A percentile compares a stretch with the other conserved stretches of the same genome.
phyloP scores from a whole-genome alignment of 2,329 filamentous ascomycete species.

The Ophiostoma pallidulum region DNA sequence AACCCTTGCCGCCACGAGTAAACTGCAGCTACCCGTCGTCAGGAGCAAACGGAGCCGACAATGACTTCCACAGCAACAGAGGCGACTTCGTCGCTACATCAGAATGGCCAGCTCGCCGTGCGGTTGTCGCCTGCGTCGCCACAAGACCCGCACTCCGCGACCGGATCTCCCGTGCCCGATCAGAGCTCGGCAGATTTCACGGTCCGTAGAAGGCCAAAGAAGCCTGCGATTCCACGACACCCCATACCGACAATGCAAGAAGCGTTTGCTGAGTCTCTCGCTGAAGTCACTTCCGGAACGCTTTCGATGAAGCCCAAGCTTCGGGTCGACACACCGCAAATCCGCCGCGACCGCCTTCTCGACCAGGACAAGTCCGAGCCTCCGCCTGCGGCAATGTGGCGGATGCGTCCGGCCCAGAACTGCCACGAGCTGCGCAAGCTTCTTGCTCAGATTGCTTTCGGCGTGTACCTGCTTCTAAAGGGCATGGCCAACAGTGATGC shows the following conservation, averaged over 20 bases:
- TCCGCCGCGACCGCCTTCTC: slow-evolving; percentile 56
- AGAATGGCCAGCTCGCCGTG: slow-evolving; percentile 20
- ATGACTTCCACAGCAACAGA: slow-evolving; percentile 20
- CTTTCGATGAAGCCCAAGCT: slow-evolving; percentile 41
- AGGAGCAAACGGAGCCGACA: not conserved
- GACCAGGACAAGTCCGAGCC: slow-evolving; percentile 59
- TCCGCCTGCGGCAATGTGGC: slow-evolving; percentile 66
- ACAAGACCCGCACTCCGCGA: slow-evolving; percentile 4
- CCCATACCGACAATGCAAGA: slow-evolving; percentile 69
- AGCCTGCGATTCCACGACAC: slow-evolving; percentile 38
- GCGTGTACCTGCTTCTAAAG: slow-evolving; percentile 77
- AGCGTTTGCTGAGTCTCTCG: slow-evolving; percentile 73
- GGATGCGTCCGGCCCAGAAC: slow-evolving; percentile 62
- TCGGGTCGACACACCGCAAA: slow-evolving; percentile 46
- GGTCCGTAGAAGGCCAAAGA: slow-evolving; percentile 7
- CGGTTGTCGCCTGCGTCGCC: slow-evolving; percentile 16
- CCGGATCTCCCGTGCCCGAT: slow-evolving; percentile 6
- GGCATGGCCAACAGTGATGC: slow-evolving; percentile 79
- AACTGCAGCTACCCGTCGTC: not conserved
- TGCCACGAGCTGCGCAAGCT: slow-evolving; percentile 87
- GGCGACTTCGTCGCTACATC: slow-evolving; percentile 15
- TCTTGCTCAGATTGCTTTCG: slow-evolving; percentile 86
- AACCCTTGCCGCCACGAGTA: no score
- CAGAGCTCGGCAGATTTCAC: slow-evolving; percentile 4
- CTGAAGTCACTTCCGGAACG: slow-evolving; percentile 53